phyloP scores from a whole-genome alignment of 1,284 basidiomycete genomes.

The Entoloma clypeatum region DNA sequence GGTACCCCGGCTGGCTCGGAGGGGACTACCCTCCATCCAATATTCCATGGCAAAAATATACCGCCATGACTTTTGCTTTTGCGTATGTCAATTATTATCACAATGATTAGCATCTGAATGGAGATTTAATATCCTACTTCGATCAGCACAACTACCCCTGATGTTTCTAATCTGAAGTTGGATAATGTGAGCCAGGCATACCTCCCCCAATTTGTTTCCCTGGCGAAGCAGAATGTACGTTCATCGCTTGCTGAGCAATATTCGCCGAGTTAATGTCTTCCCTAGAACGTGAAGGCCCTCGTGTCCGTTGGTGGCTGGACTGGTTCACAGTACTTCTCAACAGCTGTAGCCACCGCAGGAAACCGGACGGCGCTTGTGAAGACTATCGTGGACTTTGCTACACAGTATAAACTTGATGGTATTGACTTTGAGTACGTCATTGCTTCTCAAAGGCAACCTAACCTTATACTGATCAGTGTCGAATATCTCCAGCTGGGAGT shows the following conservation, averaged over 20 bases:
- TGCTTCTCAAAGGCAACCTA: conserved; percentile 1
- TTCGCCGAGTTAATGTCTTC: conserved; percentile 2
- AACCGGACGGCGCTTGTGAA: conserved; percentile 67
- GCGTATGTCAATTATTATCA: conserved; percentile 41
- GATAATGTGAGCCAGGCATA: conserved; percentile 34
- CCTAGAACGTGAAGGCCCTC: conserved; percentile 60
- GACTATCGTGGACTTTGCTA: conserved; percentile 57
- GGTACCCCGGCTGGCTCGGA: conserved; percentile 57
- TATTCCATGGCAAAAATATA: conserved; percentile 57
- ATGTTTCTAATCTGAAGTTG: conserved; percentile 35
- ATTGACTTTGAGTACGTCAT: conserved; percentile 71
- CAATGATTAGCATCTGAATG: background rate
- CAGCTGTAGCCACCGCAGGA: conserved; percentile 51
- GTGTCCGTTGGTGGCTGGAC: conserved; percentile 84
- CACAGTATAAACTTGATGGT: conserved; percentile 67
- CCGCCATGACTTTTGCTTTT: conserved; percentile 52
- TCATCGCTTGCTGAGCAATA: conserved; percentile 2
- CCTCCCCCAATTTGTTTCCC: conserved; percentile 46
- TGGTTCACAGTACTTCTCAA: conserved; percentile 68
- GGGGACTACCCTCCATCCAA: conserved; percentile 37
- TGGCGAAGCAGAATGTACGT: conserved; percentile 48
- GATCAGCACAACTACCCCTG: conserved; percentile 40
- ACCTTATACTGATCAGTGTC: no score
- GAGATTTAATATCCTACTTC: conserved; percentile 6
- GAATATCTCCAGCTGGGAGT: conserved; percentile 74